Evolutionary conservation across 176 grass and related monocot genomes (phyloP).

Genomic region (Panicum miliaceum): DNA sequence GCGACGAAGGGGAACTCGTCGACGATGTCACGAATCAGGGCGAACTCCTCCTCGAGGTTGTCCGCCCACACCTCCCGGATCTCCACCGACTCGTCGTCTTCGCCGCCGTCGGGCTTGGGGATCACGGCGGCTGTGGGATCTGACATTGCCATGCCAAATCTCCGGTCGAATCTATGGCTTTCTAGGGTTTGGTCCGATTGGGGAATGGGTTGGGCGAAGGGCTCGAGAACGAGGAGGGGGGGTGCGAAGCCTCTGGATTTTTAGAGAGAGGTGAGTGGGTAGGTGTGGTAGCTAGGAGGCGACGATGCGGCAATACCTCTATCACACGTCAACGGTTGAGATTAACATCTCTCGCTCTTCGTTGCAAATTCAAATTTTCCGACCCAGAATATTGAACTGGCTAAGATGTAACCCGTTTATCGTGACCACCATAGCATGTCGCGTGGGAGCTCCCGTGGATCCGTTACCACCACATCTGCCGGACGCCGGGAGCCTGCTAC

Average conservation of each 20-base stretch:
- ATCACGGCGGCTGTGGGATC: constrained; percentile 35
- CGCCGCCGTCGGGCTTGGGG: constrained; percentile 44
- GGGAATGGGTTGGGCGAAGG: constrained; percentile 34
- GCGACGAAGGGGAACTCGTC: constrained; percentile 92
- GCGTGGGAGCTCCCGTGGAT: too few relatives aligned
- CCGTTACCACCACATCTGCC: too few relatives aligned
- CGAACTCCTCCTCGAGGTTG: constrained; percentile 85
- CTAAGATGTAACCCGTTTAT: too few relatives aligned
- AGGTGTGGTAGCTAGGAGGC: constrained; percentile 31
- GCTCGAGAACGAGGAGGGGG: neutral
- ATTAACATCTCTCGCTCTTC: too few relatives aligned
- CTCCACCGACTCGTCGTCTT: constrained; percentile 71
- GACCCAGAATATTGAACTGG: too few relatives aligned
- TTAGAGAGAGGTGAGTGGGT: neutral
- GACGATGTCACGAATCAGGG: constrained; percentile 89
- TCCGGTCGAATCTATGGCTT: neutral
- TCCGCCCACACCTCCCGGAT: constrained; percentile 99
- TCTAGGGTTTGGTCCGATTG: constrained; percentile 49
- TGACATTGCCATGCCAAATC: constrained; percentile 35
- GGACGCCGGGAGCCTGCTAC: too few relatives aligned
- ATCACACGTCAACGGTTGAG: too few relatives aligned
- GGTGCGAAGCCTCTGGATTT: constrained; percentile 34
- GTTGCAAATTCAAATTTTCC: too few relatives aligned
- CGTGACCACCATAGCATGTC: too few relatives aligned
- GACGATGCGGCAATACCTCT: neutral